A percentile compares a stretch with the other conserved stretches of the same genome.
Evolutionary conservation across 805 yeast species (phyloP).

Genomic region (Candida suzukii): DNA sequence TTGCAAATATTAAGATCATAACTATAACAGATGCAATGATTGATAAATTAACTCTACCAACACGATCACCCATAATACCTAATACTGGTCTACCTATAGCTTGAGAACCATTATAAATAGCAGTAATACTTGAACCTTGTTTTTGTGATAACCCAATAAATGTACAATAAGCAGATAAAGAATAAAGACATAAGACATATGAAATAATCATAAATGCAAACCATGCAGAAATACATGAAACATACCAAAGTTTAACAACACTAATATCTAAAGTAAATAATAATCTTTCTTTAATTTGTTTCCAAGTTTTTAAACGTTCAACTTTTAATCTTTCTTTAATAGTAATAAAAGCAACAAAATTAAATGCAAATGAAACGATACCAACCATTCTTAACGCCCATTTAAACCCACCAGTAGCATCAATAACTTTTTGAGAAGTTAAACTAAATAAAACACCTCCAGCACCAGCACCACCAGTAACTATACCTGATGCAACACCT

Average conservation of each 20-base stretch:
- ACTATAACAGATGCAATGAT: conserved; percentile 26
- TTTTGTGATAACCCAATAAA: conserved; percentile 37
- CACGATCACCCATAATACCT: conserved; percentile 36
- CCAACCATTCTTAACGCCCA: conserved; percentile 40
- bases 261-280: conserved; percentile 8
- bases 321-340: conserved; percentile 35
- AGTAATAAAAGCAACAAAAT: conserved; percentile 32
- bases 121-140: conserved; percentile 39
- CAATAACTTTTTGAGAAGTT: conserved; percentile 28
- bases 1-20: conserved; percentile 31
- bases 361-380: conserved; percentile 29
- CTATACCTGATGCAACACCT: conserved; percentile 33
- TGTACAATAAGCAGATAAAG: conserved; percentile 39
- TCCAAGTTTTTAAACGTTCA: conserved; percentile 6
- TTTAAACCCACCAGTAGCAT: conserved; percentile 31
- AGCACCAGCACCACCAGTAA: conserved; percentile 33
- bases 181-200: conserved; percentile 37
- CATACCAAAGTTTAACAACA: conserved; percentile 11
- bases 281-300: conserved; percentile 6
- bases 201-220: conserved; percentile 30
- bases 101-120: conserved; percentile 39
- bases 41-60: conserved; percentile 41
- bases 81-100: conserved; percentile 41
- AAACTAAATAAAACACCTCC: conserved; percentile 34
- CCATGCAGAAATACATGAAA: conserved; percentile 14